Evolutionary conservation across 2,329 filamentous ascomycete genomes (phyloP), one percentile per base, ranked within the genome.

Genomic region (Coniochaeta sp.): DNA sequence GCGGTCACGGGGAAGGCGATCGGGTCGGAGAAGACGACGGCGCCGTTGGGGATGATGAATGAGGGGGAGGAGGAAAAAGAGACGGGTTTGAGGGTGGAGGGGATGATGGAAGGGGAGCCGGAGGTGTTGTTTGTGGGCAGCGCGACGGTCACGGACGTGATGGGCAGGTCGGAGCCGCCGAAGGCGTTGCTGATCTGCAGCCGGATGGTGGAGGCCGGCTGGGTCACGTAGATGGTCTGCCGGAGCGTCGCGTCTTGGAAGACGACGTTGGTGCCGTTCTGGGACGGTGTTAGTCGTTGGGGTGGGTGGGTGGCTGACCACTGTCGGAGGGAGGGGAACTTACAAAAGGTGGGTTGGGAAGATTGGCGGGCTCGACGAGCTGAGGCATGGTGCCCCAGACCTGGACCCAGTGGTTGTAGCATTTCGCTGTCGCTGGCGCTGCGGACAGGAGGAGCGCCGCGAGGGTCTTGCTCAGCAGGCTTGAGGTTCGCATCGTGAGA

Each of bases 311-410:
- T 34, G 3, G 40, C 30, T n/a, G 8, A 14, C n/a, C n/a, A n/a
- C n/a, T n/a, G n/a, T 7, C 5, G 32, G 16, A 3, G 9, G 9
- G 3, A n/a, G 22, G 4, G 16, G 44, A 54, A 72, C 77, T 69
- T 70, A 80, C 81, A 69, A 83, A 88, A 30, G 82, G 81, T 3
- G 75, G 66, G 1, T 79, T 78, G 17, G 85, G 85, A 2, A 88
- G 71, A 64, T 88, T 87, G 7, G 72, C 73, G 1, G 79, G 79
- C 70, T 88, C 85, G 1, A 81, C 82, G 60, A 86, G 72, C 67
- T 87, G 84, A 0, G 84, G 84, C 84, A 87, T 87, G 2, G 81
- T 71, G 0, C 81, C 79, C 84, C 84, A 88, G 14, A 82, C 81
- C 63, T 82, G 80, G 16, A 87, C 77, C 85, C 85, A 88, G 62